Conservation (phyloP, 441 rosid genomes). For the Gossypium gossypioides region DNA sequence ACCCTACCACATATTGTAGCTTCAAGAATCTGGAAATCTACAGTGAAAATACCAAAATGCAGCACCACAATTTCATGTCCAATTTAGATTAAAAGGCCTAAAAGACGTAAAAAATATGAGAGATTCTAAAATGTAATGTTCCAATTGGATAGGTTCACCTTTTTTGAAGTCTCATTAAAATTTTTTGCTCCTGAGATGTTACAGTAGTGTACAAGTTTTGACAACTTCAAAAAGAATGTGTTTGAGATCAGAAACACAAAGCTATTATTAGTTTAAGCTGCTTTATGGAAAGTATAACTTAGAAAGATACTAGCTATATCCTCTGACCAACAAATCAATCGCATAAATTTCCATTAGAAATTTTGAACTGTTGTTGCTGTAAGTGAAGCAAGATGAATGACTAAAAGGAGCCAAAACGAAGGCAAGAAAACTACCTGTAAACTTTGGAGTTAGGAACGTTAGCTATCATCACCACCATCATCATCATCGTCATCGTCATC, state of each 20-base stretch:
- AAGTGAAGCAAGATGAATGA: not conserved
- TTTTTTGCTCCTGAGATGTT: not conserved
- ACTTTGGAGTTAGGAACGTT: constrained; percentile 12
- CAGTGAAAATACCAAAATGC: not conserved
- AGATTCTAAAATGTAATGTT: not conserved
- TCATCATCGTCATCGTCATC: constrained; percentile 14
- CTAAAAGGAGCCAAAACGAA: not conserved
- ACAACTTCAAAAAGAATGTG: not conserved
- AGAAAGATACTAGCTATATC: not conserved
- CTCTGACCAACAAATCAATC: not conserved
- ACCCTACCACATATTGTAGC: not conserved
- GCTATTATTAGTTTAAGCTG: not conserved
- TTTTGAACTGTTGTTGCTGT: not conserved
- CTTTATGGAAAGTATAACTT: not conserved
- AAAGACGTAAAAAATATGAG: too few species aligned
- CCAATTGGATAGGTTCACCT: not conserved
- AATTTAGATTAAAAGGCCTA: not conserved
- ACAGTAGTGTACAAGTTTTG: not conserved
- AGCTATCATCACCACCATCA: constrained; percentile 22
- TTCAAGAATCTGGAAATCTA: constrained; percentile 2
- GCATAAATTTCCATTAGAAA: not conserved
- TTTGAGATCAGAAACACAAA: not conserved
- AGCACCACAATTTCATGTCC: not conserved
- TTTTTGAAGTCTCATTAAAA: not conserved
- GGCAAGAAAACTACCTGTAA: not conserved